These are phyloP conservation scores for Aspergillus sp. DNA, from an alignment of 2,329 filamentous ascomycete species.

Conservation along the genomic window DNA sequence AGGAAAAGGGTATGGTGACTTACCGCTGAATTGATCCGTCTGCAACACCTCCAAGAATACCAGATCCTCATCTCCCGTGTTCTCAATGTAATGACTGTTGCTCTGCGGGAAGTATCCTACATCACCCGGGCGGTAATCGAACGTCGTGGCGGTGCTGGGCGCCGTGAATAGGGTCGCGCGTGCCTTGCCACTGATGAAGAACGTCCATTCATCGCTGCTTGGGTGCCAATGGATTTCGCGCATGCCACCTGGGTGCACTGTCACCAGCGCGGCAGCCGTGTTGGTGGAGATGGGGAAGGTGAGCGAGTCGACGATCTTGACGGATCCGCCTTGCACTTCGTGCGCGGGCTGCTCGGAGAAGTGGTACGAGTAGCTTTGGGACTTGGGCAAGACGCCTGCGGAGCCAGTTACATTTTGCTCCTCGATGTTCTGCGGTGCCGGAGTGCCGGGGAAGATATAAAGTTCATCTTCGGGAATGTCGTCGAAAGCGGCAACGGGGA, in stretches of 20 bases:
- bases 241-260: constrained; percentile 70
- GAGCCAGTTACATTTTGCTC: constrained; percentile 62
- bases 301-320: constrained; percentile 73
- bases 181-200: constrained; percentile 71
- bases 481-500: constrained; percentile 55
- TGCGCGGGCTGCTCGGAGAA: constrained; percentile 70
- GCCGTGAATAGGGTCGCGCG: constrained; percentile 74
- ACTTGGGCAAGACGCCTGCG: constrained; percentile 66
- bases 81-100: constrained; percentile 81
- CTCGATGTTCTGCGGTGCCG: constrained; percentile 63
- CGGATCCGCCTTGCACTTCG: constrained; percentile 67
- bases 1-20: not conserved
- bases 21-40: constrained; percentile 62
- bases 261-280: constrained; percentile 70
- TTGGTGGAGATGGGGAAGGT: constrained; percentile 75
- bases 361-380: constrained; percentile 67
- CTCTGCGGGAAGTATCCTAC: constrained; percentile 75
- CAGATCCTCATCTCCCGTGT: constrained; percentile 70
- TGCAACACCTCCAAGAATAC: constrained; percentile 76
- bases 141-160: constrained; percentile 69
- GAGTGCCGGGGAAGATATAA: constrained; percentile 74
- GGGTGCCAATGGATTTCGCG: constrained; percentile 85
- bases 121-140: constrained; percentile 74
- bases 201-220: constrained; percentile 77
- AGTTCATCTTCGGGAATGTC: constrained; percentile 67